Conservation (phyloP, 2,329 filamentous ascomycete genomes). For the Cordyceps tenuipes region DNA sequence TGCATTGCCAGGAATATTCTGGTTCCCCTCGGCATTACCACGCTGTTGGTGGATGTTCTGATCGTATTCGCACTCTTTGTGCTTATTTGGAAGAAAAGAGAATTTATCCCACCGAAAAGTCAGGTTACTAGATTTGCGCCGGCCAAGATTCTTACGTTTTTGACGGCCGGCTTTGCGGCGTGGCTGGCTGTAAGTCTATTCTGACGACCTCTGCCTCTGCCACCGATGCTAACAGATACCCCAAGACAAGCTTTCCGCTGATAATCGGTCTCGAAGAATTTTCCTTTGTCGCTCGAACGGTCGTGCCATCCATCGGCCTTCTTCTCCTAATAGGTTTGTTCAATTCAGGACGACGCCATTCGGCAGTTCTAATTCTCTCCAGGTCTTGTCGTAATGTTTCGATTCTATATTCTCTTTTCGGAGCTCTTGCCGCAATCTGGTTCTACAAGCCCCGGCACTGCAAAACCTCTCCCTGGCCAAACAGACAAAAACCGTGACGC, state of each 20-base stretch:
- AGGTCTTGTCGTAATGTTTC: slow-evolving; percentile 4
- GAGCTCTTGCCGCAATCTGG: neutral
- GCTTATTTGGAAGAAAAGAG: slow-evolving; percentile 17
- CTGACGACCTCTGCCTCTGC: neutral
- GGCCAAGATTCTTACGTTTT: slow-evolving; percentile 32
- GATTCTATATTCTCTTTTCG: neutral
- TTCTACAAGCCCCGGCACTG: neutral
- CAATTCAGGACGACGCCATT: neutral
- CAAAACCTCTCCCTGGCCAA: slow-evolving; percentile 4
- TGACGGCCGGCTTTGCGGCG: slow-evolving; percentile 36
- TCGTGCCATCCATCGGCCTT: slow-evolving; percentile 43
- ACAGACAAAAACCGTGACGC: neutral
- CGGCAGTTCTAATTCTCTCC: neutral
- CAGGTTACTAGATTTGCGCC: slow-evolving; percentile 13
- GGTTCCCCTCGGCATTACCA: slow-evolving; percentile 35
- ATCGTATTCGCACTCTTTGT: slow-evolving; percentile 34
- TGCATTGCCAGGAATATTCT: slow-evolving; percentile 42
- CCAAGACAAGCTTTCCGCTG: slow-evolving; percentile 42
- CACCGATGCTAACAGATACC: slow-evolving; percentile 8
- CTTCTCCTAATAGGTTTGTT: slow-evolving; percentile 37
- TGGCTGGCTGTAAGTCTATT: slow-evolving; percentile 45
- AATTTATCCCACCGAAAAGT: neutral
- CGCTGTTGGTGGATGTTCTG: slow-evolving; percentile 37
- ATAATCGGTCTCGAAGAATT: slow-evolving; percentile 38
- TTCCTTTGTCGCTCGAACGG: slow-evolving; percentile 37